phyloP scores from a whole-genome alignment of 441 rosid genomes.

The Corymbia citriodora region DNA sequence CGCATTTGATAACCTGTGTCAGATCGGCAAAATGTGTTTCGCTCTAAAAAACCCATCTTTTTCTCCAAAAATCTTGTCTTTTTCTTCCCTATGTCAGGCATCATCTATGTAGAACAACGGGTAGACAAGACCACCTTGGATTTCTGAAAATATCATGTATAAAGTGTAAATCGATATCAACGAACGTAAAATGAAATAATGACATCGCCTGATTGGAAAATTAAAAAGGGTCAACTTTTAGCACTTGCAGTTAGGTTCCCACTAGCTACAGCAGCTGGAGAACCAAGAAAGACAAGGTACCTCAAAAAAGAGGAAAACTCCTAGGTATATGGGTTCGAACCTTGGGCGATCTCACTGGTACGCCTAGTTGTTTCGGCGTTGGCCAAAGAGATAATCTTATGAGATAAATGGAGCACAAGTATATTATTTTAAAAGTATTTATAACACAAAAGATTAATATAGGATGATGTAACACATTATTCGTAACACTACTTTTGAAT shows the following conservation, averaged over 20 bases:
- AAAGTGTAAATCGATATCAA: too few relatives aligned
- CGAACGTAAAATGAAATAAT: neutral
- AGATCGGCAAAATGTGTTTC: neutral
- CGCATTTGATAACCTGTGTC: neutral
- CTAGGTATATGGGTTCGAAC: too few relatives aligned
- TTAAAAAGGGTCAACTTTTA: too few relatives aligned
- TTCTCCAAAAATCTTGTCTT: neutral
- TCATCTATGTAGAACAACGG: neutral
- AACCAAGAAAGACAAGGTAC: too few relatives aligned
- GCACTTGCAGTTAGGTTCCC: too few relatives aligned
- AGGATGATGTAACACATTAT: accelerated
- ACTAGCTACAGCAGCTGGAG: too few relatives aligned
- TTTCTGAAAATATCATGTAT: neutral
- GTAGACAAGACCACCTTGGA: neutral
- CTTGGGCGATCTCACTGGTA: too few relatives aligned
- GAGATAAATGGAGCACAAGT: accelerated
- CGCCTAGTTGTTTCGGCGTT: too few relatives aligned
- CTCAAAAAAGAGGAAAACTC: too few relatives aligned
- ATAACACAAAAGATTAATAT: too few relatives aligned
- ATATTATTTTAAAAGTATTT: too few relatives aligned
- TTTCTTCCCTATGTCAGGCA: neutral
- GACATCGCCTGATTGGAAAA: neutral
- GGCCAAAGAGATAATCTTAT: neutral
- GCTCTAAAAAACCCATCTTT: neutral
- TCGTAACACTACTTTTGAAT: accelerated